Percentiles rank a stretch among this genome's conserved stretches.
These are phyloP conservation scores for Calocybe cyanea DNA, from an alignment of 768 basidiomycete genomes.

Conservation along the genomic window DNA sequence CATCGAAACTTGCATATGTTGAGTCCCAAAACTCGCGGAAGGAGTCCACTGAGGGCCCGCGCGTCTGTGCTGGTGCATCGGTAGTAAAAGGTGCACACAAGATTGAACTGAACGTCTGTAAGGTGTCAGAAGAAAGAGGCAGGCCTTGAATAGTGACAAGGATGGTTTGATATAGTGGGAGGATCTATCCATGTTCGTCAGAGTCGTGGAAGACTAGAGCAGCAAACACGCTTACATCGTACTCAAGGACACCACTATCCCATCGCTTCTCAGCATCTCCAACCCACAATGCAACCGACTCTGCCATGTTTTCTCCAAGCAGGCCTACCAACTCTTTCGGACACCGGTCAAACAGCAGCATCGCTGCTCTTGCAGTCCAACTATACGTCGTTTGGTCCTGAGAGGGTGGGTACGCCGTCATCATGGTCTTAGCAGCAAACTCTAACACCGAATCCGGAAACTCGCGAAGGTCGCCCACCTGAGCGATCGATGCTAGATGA, in stretches of 20 bases:
- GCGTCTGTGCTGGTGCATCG: slow-evolving; percentile 44
- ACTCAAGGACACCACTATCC: slow-evolving; percentile 48
- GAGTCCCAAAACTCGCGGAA: slow-evolving; percentile 64
- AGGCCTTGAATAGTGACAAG: slow-evolving; percentile 49
- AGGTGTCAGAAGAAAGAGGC: slow-evolving; percentile 31
- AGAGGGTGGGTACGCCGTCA: slow-evolving; percentile 63
- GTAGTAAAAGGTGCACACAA: slow-evolving; percentile 54
- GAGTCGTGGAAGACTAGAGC: neutral
- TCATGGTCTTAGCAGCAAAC: slow-evolving; percentile 57
- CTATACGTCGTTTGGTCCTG: slow-evolving; percentile 48
- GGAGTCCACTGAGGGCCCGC: slow-evolving; percentile 38
- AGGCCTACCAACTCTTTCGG: slow-evolving; percentile 25
- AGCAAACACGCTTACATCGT: slow-evolving; percentile 44
- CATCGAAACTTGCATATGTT: slow-evolving; percentile 32
- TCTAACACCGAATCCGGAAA: slow-evolving; percentile 53
- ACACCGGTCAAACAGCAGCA: slow-evolving; percentile 50
- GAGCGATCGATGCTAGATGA: slow-evolving; percentile 39
- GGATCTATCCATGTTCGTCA: slow-evolving; percentile 36
- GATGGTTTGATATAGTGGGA: slow-evolving; percentile 60
- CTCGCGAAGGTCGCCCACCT: slow-evolving; percentile 36
- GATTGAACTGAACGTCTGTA: slow-evolving; percentile 46
- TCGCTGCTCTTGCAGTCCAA: slow-evolving; percentile 62
- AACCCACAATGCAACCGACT: slow-evolving; percentile 58
- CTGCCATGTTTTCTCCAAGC: slow-evolving; percentile 32
- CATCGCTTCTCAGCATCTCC: slow-evolving; percentile 53